Evolutionary conservation across 1,284 basidiomycete genomes (phyloP), one percentile per base, ranked within the genome.

Genomic region (Marasmius sp.): DNA sequence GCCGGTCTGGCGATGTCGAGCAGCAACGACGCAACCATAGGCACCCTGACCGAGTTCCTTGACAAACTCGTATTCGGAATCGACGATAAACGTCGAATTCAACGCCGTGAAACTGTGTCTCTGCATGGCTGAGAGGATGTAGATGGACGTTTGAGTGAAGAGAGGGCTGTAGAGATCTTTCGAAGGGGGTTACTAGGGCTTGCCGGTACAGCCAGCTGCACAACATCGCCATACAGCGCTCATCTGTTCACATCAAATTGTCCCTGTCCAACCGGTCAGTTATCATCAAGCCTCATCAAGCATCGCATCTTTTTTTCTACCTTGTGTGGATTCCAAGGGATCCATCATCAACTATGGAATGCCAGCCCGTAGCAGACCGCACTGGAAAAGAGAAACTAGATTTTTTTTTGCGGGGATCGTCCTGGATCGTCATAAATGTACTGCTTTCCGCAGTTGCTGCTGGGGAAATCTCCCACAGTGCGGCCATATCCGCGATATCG

Each of bases 1-100:
- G 39, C 92, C 92, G 6, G 92, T 91, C 68, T 89, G 80, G 66
- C 88, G 87, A 75, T 96, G 92, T 65, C 88, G 86, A 0, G 94
- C 94, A 47, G 93, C 87, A 54, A 95, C 90, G 66, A 96, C 94
- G 70, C 93, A 95, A 34, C 95, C 95, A 74, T 97, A 96, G 27
- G 94, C 94, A 69, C 93, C 95, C 77, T 95, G 95, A 38, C 94
- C 95, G 61, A 97, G 89, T 72, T 97, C 95, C 78, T 97, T 98
- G 75, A 95, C 92, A 73, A 93, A 95, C 72, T 91, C 85, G 75
- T 97, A 98, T 72, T 95, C 93, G 38, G 91, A 84, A 72, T 97
- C 95, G 69, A 98, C 94, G 64, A 95, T 79, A 74, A 94, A 94
- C 49, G 83, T 88, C 56, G 90, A 91, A 73, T 92, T 92, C 68